Percentiles rank a stretch among this genome's conserved stretches.
Evolutionary conservation across 768 basidiomycete genomes (phyloP).

Genomic region (Tulasnella calospora): DNA sequence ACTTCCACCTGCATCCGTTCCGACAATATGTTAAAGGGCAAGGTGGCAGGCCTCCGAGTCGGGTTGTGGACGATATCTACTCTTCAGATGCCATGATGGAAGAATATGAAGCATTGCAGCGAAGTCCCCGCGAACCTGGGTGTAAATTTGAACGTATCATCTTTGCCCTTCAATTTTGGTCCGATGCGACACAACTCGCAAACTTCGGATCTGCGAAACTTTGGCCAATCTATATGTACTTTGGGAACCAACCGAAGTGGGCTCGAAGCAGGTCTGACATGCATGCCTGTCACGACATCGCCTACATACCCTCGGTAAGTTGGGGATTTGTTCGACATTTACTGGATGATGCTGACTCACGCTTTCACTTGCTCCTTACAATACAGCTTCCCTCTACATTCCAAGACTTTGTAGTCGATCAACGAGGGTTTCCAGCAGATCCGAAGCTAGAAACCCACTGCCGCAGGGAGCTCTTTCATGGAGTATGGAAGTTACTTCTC

Average conservation of each 20-base stretch:
- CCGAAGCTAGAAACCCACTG: not conserved
- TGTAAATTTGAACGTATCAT: constrained; percentile 2
- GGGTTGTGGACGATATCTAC: constrained; percentile 17
- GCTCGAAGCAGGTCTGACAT: not conserved
- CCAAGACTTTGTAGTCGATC: constrained; percentile 6
- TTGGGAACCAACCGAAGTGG: constrained; percentile 24
- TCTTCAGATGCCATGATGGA: not conserved
- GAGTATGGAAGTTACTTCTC: constrained; percentile 6
- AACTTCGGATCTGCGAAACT: constrained; percentile 26
- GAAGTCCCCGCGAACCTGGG: not conserved
- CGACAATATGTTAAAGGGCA: not conserved
- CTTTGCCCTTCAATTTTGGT: constrained; percentile 15
- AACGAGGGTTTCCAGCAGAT: not conserved
- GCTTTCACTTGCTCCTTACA: not conserved
- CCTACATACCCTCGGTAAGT: constrained; percentile 17
- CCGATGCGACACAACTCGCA: constrained; percentile 25
- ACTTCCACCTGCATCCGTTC: not conserved
- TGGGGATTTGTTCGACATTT: not conserved
- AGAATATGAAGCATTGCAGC: not conserved
- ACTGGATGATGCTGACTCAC: not conserved
- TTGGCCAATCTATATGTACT: constrained; percentile 24
- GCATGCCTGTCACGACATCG: constrained; percentile 13
- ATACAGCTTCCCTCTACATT: constrained; percentile 14
- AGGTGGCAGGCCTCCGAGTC: not conserved
- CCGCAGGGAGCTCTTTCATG: constrained; percentile 25